phyloP scores from a whole-genome alignment of 176 grass and related monocot species.

The Zea luxurians region DNA sequence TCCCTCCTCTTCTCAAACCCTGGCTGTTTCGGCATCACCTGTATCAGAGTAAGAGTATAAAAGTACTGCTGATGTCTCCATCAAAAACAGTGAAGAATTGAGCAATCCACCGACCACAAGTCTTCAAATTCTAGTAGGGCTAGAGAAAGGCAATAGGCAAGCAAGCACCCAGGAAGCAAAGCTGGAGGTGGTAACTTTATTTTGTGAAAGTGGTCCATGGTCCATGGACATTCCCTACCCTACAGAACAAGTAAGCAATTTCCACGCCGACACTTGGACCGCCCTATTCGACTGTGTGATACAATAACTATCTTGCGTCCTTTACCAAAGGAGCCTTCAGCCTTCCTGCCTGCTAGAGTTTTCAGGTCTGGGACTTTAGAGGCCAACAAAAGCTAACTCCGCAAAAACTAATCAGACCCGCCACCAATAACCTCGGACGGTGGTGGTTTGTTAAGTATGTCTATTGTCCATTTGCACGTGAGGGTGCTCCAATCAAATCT shows the following conservation, averaged over 20 bases:
- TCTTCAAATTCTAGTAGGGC: neutral
- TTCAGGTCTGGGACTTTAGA: neutral
- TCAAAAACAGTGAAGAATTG: neutral
- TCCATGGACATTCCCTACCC: neutral
- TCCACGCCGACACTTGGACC: neutral
- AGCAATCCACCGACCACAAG: neutral
- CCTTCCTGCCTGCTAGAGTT: neutral
- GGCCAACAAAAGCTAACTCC: conserved; percentile 11
- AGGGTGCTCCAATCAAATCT: conserved; percentile 2
- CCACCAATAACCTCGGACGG: neutral
- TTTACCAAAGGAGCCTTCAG: conserved; percentile 15
- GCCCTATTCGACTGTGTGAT: neutral
- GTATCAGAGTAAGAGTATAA: neutral
- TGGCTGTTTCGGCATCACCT: conserved; percentile 75
- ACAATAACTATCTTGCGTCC: neutral
- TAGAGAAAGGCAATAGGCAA: neutral
- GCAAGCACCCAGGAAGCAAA: conserved; percentile 1
- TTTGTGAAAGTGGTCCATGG: neutral
- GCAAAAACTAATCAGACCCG: neutral
- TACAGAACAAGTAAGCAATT: neutral
- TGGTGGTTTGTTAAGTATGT: neutral
- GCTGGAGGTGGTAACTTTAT: neutral
- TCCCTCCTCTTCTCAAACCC: conserved; percentile 74
- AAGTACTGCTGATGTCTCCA: neutral
- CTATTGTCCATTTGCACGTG: neutral